Conservation (phyloP, 306 rosid species). For the Erythrophleum fordii region DNA sequence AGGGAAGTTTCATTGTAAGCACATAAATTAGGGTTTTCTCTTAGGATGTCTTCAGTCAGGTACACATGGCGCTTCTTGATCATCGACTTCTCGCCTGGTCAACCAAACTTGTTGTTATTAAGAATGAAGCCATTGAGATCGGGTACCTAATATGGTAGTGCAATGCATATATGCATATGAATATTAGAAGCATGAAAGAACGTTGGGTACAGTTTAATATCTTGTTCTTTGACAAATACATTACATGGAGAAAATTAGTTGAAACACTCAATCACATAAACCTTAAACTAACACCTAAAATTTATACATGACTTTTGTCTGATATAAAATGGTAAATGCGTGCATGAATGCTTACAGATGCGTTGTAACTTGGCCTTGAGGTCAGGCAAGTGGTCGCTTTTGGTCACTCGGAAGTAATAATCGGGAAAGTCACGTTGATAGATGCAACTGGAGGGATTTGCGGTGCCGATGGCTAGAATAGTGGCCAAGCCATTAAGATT, state of each 20-base stretch:
- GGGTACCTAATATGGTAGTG: too few species aligned
- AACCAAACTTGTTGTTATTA: neutral
- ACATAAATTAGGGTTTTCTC: conserved; percentile 46
- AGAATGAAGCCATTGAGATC: too few species aligned
- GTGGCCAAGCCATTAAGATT: neutral
- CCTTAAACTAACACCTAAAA: too few species aligned
- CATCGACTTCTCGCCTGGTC: conserved; percentile 42
- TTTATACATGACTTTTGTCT: too few species aligned
- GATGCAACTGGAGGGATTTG: conserved; percentile 27
- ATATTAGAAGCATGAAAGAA: too few species aligned
- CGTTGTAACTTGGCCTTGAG: conserved; percentile 25
- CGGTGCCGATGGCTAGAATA: conserved; percentile 30
- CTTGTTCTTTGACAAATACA: too few species aligned
- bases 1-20: conserved; percentile 35
- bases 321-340: too few species aligned
- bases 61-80: conserved; percentile 44
- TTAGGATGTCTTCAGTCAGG: conserved; percentile 30
- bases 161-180: too few species aligned
- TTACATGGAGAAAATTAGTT: too few species aligned
- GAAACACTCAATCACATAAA: too few species aligned
- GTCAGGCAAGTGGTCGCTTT: neutral
- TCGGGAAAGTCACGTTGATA: conserved; percentile 9
- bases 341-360: too few species aligned
- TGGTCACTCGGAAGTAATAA: conserved; percentile 21
- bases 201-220: too few species aligned